Evolutionary conservation across 257 asterid genomes (phyloP).

Genomic region (Paraleonurus japonicus): DNA sequence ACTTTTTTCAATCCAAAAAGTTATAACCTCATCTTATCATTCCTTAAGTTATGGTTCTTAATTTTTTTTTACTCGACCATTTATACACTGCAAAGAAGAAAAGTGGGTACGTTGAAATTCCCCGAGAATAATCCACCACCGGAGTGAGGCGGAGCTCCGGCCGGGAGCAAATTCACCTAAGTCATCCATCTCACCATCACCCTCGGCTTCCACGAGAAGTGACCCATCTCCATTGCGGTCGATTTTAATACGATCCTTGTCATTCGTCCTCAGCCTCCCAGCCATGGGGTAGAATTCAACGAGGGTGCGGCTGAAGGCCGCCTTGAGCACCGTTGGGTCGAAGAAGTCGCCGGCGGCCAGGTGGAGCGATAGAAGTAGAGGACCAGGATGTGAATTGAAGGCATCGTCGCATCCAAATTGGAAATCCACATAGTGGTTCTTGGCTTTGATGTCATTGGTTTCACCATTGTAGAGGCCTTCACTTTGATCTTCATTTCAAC

Average conservation of each 20-base stretch:
- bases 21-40: too few species aligned
- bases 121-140: conserved; percentile 65
- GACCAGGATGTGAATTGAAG: conserved; percentile 37
- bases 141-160: conserved; percentile 68
- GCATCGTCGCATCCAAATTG: conserved; percentile 47
- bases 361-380: conserved; percentile 46
- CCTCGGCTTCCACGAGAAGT: background rate
- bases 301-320: conserved; percentile 46
- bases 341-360: conserved; percentile 37
- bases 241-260: background rate
- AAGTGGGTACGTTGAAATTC: conserved; percentile 53
- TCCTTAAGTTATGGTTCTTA: too few species aligned
- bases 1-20: too few species aligned
- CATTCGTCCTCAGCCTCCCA: conserved; percentile 39
- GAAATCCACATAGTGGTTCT: conserved; percentile 48
- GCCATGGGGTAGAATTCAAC: conserved; percentile 63
- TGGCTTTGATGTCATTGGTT: conserved; percentile 47
- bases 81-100: too few species aligned
- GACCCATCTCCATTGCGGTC: conserved; percentile 13
- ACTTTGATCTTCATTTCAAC: conserved; percentile 9
- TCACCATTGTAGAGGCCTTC: conserved; percentile 34
- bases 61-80: too few species aligned
- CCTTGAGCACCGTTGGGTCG: conserved; percentile 42
- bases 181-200: conserved; percentile 5
- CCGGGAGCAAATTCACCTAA: background rate